Evolutionary conservation across 83 land plant genomes (phyloP).

Genomic region (Thuja plicata): DNA sequence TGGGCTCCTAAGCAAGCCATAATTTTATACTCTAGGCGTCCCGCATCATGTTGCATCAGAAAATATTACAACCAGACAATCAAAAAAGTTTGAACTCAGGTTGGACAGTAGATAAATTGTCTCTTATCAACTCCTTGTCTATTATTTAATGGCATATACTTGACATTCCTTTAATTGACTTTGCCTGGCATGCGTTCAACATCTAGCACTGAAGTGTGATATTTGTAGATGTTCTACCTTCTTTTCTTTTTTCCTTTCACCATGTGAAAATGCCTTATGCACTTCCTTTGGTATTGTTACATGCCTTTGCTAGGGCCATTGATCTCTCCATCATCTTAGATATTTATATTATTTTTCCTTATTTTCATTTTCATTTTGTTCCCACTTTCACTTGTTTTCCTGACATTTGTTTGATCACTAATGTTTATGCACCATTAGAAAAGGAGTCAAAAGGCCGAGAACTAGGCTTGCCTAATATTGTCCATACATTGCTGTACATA

Average conservation of each 20-base stretch:
- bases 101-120: too few species aligned
- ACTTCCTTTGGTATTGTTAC: neutral
- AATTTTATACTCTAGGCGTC: too few species aligned
- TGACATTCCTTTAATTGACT: neutral
- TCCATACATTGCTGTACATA: too few species aligned
- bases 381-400: neutral
- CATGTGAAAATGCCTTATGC: neutral
- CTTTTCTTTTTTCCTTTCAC: neutral
- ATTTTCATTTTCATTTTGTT: neutral
- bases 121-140: too few species aligned
- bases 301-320: neutral
- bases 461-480: too few species aligned
- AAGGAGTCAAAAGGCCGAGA: too few species aligned
- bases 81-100: too few species aligned
- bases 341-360: neutral
- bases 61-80: too few species aligned
- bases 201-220: neutral
- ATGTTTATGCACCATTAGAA: too few species aligned
- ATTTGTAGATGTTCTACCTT: neutral
- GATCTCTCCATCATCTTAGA: neutral
- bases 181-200: neutral
- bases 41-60: too few species aligned
- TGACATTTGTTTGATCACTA: too few species aligned
- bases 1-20: neutral
- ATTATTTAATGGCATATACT: neutral